phyloP scores from a whole-genome alignment of 176 grass and related monocot genomes.

The Juncus inflexus region DNA sequence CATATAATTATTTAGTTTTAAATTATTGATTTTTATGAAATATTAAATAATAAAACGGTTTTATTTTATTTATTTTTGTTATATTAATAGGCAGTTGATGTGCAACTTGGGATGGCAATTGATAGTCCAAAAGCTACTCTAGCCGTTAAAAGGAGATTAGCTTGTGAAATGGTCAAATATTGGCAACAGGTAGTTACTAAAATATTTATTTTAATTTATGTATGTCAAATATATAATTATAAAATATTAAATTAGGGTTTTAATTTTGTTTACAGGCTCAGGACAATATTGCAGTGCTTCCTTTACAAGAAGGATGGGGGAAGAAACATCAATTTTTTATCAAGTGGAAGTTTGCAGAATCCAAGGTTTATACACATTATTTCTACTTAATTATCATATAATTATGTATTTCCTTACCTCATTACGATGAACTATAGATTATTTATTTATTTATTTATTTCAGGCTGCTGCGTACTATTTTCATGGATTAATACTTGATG shows the following conservation, averaged over 20 bases:
- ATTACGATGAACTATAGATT: neutral
- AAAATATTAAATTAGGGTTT: neutral
- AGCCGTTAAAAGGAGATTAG: conserved; percentile 90
- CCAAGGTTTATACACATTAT: conserved; percentile 54
- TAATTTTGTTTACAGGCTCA: conserved; percentile 47
- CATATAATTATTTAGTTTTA: neutral
- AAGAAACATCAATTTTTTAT: conserved; percentile 81
- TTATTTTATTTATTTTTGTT: neutral
- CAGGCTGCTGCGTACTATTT: conserved; percentile 98
- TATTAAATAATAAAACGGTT: neutral
- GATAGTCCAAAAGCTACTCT: conserved; percentile 91
- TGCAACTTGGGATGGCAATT: conserved; percentile 96
- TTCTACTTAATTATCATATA: conserved; percentile 10
- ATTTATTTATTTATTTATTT: conserved; percentile 19
- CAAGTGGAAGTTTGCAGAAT: conserved; percentile 92
- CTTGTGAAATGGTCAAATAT: conserved; percentile 97
- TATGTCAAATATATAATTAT: neutral
- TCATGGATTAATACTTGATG: conserved; percentile 96
- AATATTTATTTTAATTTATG: too few species aligned
- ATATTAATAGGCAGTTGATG: conserved; percentile 58
- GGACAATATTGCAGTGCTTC: conserved; percentile 64
- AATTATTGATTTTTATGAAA: conserved; percentile 3
- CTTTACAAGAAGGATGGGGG: conserved; percentile 60
- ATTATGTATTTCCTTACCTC: neutral
- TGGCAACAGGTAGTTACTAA: conserved; percentile 63